Conservation (phyloP, 257 asterid genomes). For the Petunia secreta region DNA sequence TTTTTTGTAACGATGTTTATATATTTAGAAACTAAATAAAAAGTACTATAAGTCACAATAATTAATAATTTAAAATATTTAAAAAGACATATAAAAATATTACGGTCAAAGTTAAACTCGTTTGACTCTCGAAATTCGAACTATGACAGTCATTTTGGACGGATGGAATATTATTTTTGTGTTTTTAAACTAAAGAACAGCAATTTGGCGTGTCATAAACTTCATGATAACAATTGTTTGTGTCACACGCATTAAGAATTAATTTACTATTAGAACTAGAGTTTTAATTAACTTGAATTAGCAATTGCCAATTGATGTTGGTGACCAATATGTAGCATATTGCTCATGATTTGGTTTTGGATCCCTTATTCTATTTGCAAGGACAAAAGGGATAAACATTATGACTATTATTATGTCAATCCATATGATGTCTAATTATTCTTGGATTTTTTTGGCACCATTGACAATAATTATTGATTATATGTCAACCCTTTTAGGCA, state of each 20-base stretch:
- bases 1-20: too few species aligned
- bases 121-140: too few species aligned
- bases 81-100: too few species aligned
- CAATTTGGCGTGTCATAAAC: not conserved
- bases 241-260: conserved; percentile 18
- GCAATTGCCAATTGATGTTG: conserved; percentile 18
- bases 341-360: conserved; percentile 24
- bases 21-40: too few species aligned
- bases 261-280: not conserved
- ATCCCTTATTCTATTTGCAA: conserved; percentile 1
- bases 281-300: not conserved
- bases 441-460: conserved; percentile 8
- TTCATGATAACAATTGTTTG: not conserved
- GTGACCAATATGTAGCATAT: not conserved
- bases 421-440: not conserved
- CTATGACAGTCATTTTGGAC: too few species aligned
- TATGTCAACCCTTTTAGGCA: conserved; percentile 13
- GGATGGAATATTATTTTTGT: not conserved
- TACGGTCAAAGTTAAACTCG: too few species aligned
- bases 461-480: not conserved
- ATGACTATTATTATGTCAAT: conserved; percentile 11
- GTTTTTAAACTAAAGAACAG: not conserved
- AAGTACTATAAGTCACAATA: too few species aligned
- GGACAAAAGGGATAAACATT: not conserved
- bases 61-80: too few species aligned